Evolutionary conservation across 495 filamentous ascomycete genomes (phyloP), one percentile per base, ranked within the genome.

Genomic region (Penicillium herquei): DNA sequence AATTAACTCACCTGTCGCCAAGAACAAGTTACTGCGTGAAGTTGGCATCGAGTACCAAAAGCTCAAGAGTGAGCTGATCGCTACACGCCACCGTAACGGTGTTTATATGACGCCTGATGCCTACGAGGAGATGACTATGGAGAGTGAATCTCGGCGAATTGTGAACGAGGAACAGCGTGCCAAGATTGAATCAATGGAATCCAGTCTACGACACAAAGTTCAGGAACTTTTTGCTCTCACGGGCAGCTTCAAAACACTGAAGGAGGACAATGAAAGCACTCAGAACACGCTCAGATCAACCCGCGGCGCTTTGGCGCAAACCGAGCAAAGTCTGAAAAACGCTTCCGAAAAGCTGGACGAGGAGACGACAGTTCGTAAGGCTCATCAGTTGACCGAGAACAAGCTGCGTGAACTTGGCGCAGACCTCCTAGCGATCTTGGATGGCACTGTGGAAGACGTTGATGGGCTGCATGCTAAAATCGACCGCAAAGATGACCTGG

Each of bases 31-130:
- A 16, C 81, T 98, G 0, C 82, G 82, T 30, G 95, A 98, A 50
- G 95, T 96, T 56, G 92, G 95, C 0, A 71, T 80, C n/a, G 95
- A 98, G 61, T 96, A 98, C 51, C 90, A 98, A 70, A 91, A 87
- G 63, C 80, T 98, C 40, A 96, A 95, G 74, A 88, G 87, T 49
- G 95, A 98, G 62, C 81, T 98, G 9, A 92, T 96, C 52, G 91
- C 91, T 8, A 94, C 95, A 6, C 81, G 94, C 9, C 91, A 96
- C 68, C 87, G 92, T 6, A 96, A 97, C 67, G 94, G 94, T 52
- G 92, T 98, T 6, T 98, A 97, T 65, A 77, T 98, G 39, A 88
- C 91, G 0, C 84, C 86, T 32, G 91, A 96, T 57, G 81, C 73
- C 6, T 96, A 89, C 62, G 91, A 96, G 61, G 87, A 94, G 61